Evolutionary conservation across 2,329 filamentous ascomycete species (phyloP).

Genomic region (Phaeoacremonium minimum): DNA sequence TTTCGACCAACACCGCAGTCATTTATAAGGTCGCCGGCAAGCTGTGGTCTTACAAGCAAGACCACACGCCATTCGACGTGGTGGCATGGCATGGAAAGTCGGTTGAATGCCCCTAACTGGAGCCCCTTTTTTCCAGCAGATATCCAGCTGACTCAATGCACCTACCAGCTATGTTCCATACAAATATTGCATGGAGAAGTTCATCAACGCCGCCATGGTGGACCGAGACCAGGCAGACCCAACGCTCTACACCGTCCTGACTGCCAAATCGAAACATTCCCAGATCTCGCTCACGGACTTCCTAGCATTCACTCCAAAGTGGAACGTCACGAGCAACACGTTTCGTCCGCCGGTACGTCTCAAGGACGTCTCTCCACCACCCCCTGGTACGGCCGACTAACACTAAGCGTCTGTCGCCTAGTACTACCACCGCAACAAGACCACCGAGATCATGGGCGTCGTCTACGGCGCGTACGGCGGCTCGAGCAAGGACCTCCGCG

Average conservation of each 20-base stretch:
- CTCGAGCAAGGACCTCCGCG: slow-evolving; percentile 19
- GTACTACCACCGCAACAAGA: slow-evolving; percentile 55
- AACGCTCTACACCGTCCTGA: slow-evolving; percentile 57
- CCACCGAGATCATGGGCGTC: slow-evolving; percentile 45
- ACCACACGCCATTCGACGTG: slow-evolving; percentile 61
- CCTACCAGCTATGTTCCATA: slow-evolving; percentile 47
- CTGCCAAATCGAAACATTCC: slow-evolving; percentile 46
- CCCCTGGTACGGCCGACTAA: no score
- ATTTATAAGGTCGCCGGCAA: slow-evolving; percentile 56
- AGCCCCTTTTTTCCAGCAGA: no score
- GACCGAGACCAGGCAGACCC: slow-evolving; percentile 61
- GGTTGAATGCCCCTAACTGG: no score
- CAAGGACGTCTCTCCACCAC: no score
- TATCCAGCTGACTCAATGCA: no score
- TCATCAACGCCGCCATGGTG: slow-evolving; percentile 52
- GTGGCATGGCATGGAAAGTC: slow-evolving; percentile 57
- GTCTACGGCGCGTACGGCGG: slow-evolving; percentile 25
- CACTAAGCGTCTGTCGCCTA: no score
- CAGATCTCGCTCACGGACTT: slow-evolving; percentile 55
- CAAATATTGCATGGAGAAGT: slow-evolving; percentile 46
- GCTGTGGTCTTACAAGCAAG: slow-evolving; percentile 54
- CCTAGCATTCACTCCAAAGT: slow-evolving; percentile 56
- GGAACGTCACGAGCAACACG: slow-evolving; percentile 52
- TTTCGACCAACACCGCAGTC: no score
- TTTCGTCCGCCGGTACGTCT: slow-evolving; percentile 43